Evolutionary conservation across 352 stramenopile genomes (phyloP).

Genomic region (Phytophthora boehmeriae): DNA sequence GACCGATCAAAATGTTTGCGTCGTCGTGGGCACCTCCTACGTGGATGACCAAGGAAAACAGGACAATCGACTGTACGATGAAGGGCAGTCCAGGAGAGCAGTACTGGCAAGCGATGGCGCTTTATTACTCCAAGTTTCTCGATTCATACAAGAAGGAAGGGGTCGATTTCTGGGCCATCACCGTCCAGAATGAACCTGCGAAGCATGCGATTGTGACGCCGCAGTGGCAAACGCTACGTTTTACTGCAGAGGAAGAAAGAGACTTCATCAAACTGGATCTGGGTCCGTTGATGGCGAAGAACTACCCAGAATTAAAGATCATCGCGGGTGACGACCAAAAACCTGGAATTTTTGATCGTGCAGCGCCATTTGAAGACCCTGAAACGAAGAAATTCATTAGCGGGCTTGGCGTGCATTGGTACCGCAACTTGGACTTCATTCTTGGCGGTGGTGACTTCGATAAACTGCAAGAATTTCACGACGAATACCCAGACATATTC

Average conservation of each 20-base stretch:
- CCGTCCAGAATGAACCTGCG: conserved; percentile 82
- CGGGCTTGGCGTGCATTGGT: conserved; percentile 85
- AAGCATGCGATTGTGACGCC: conserved; percentile 18
- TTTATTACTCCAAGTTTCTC: conserved; percentile 87
- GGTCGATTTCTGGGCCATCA: conserved; percentile 73
- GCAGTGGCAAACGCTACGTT: conserved; percentile 57
- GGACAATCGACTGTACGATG: conserved; percentile 51
- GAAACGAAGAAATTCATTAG: conserved; percentile 63
- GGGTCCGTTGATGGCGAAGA: conserved; percentile 55
- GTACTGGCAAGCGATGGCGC: conserved; percentile 71
- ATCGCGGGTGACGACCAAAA: conserved; percentile 86
- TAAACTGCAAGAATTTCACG: conserved; percentile 40
- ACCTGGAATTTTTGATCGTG: conserved; percentile 38
- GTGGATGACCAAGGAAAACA: conserved; percentile 82
- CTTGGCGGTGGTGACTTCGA: conserved; percentile 41
- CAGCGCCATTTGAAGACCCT: conserved; percentile 37
- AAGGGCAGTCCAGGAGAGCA: conserved; percentile 53
- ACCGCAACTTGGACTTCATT: conserved; percentile 57
- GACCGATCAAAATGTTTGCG: conserved; percentile 46
- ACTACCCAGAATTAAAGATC: conserved; percentile 79
- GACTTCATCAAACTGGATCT: conserved; percentile 80
- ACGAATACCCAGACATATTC: conserved; percentile 61
- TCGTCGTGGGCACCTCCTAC: conserved; percentile 22
- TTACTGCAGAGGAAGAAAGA: conserved; percentile 39
- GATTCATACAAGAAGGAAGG: conserved; percentile 69